These are phyloP conservation scores for Gloeophyllum trabeum DNA, from an alignment of 768 basidiomycete genomes.

Conservation along the genomic window DNA sequence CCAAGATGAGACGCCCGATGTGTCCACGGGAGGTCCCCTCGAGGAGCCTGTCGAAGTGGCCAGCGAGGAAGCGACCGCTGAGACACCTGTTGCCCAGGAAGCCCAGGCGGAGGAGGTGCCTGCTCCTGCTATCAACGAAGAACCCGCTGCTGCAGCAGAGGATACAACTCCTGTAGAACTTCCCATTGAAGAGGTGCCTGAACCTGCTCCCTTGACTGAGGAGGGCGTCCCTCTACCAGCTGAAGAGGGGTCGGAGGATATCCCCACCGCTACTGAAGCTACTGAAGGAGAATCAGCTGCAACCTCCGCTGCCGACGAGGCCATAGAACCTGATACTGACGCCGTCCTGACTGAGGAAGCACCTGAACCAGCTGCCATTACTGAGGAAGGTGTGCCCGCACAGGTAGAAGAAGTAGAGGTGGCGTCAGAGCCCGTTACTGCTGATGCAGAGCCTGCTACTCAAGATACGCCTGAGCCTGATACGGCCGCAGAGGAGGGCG, in stretches of 20 bases:
- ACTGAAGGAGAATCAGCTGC: not conserved
- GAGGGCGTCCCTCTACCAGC: not conserved
- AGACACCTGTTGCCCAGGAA: not conserved
- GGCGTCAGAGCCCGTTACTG: not conserved
- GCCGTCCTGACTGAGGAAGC: not conserved
- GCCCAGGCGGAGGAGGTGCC: not conserved
- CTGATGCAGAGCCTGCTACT: not conserved
- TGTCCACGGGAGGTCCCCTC: not conserved
- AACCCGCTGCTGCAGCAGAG: not conserved
- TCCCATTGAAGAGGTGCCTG: not conserved
- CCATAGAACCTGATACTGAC: not conserved
- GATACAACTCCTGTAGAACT: slow-evolving; percentile 2
- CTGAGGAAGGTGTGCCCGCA: not conserved
- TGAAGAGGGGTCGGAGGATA: not conserved
- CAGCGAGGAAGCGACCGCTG: not conserved
- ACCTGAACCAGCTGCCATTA: not conserved
- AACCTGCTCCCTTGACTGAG: not conserved
- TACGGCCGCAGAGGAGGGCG: not conserved
- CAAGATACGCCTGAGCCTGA: slow-evolving; percentile 2
- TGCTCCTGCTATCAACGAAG: not conserved
- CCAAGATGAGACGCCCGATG: slow-evolving; percentile 2
- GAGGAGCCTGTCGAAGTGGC: not conserved
- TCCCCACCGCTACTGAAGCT: not conserved
- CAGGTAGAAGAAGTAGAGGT: slow-evolving; percentile 1
- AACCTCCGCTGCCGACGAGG: not conserved